These are phyloP conservation scores for Scutellaria galericulata DNA, from an alignment of 257 asterid species.

Conservation along the genomic window DNA sequence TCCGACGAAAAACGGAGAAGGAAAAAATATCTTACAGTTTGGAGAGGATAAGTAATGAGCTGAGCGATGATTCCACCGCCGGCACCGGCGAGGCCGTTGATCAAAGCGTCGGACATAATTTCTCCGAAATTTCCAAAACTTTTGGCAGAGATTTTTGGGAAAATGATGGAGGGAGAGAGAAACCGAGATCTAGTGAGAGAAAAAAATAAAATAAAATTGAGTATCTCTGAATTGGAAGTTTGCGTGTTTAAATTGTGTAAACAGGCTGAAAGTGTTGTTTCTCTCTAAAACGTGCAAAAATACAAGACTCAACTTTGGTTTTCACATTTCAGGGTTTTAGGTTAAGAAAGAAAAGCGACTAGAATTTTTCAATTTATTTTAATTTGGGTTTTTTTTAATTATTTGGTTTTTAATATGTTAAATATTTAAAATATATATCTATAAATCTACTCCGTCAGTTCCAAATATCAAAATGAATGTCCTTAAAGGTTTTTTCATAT, in stretches of 20 bases:
- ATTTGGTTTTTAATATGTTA: no score
- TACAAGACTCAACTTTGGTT: not conserved
- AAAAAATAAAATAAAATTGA: conserved; percentile 7
- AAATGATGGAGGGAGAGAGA: conserved; percentile 33
- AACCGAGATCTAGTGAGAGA: conserved; percentile 43
- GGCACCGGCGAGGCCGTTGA: conserved; percentile 97
- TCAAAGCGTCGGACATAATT: conserved; percentile 92
- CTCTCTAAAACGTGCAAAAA: not conserved
- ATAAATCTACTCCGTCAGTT: no score
- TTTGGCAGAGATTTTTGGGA: conserved; percentile 14
- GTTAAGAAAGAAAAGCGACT: not conserved
- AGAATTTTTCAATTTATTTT: no score
- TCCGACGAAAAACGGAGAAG: conserved; percentile 9
- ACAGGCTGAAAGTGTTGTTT: conserved; percentile 18
- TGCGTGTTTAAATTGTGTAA: conserved; percentile 32
- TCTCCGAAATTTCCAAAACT: not conserved
- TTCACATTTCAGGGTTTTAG: not conserved
- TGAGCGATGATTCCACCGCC: conserved; percentile 97
- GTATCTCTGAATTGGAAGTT: conserved; percentile 38
- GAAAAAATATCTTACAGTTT: conserved; percentile 58
- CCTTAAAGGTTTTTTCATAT: no score
- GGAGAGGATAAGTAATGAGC: conserved; percentile 93
- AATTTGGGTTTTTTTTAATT: no score
- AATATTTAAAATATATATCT: no score
- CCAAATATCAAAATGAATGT: no score